Percentiles rank a stretch among this genome's conserved stretches.
These are phyloP conservation scores for Zasmidium angulare DNA, from an alignment of 2,329 filamentous ascomycete species.

Conservation along the genomic window DNA sequence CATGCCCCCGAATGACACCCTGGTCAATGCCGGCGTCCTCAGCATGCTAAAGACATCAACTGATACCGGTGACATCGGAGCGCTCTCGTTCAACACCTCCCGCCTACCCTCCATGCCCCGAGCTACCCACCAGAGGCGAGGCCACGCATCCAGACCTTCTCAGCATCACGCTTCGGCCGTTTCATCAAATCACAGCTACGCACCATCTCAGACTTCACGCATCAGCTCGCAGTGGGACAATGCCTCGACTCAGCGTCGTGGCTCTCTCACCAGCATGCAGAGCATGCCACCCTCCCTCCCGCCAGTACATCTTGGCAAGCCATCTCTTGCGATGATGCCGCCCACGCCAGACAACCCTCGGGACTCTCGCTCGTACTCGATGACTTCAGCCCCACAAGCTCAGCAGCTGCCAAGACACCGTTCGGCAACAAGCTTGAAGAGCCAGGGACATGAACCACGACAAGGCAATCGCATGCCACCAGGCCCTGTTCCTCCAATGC, in stretches of 20 bases:
- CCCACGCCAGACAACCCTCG: conserved; percentile 27
- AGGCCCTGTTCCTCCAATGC: conserved; percentile 31
- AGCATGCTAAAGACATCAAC: conserved; percentile 53
- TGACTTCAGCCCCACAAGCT: conserved; percentile 39
- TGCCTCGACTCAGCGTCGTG: conserved; percentile 38
- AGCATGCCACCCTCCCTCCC: conserved; percentile 44
- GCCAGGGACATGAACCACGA: conserved; percentile 37
- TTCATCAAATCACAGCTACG: conserved; percentile 35
- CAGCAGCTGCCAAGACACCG: conserved; percentile 42
- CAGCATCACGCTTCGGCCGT: conserved; percentile 30
- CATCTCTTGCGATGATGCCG: conserved; percentile 21
- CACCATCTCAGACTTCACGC: conserved; percentile 43
- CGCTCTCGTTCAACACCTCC: conserved; percentile 39
- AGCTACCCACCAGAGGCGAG: conserved; percentile 36
- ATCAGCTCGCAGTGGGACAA: conserved; percentile 42
- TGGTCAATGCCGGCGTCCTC: conserved; percentile 43
- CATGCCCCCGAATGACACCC: conserved; percentile 33
- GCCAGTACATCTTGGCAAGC: conserved; percentile 22
- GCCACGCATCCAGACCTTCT: conserved; percentile 40
- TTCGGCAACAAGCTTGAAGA: conserved; percentile 47
- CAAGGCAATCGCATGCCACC: conserved; percentile 32
- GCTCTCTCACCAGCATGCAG: conserved; percentile 43
- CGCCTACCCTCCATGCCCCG: conserved; percentile 40
- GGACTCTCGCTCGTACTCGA: conserved; percentile 46
- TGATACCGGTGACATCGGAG: conserved; percentile 48